Evolutionary conservation across 805 yeast genomes (phyloP).

Genomic region (Kockiozyma suomiensis): DNA sequence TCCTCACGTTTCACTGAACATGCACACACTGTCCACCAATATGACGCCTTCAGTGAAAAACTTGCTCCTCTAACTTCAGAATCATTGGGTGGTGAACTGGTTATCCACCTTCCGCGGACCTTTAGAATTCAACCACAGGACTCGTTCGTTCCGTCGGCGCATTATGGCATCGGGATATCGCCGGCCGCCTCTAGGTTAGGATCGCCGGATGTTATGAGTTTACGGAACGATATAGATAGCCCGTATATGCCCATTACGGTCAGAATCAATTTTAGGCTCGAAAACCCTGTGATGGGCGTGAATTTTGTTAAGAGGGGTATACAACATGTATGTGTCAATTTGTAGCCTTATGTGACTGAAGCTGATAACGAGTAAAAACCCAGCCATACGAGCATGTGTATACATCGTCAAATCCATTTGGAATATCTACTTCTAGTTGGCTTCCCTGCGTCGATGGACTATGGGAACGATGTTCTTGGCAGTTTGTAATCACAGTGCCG

Average conservation of each 20-base stretch:
- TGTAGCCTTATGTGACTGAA: neutral
- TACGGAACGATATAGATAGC: constrained; percentile 42
- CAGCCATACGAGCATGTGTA: constrained; percentile 52
- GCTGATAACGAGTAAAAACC: neutral
- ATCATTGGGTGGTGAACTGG: constrained; percentile 63
- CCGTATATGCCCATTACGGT: constrained; percentile 75
- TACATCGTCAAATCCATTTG: constrained; percentile 76
- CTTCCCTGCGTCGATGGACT: constrained; percentile 91
- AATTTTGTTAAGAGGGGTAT: constrained; percentile 58
- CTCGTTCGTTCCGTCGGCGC: constrained; percentile 26
- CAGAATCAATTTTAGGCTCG: constrained; percentile 64
- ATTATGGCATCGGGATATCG: constrained; percentile 27
- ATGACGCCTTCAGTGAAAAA: constrained; percentile 32
- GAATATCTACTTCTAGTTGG: constrained; percentile 92
- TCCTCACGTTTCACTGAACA: constrained; percentile 24
- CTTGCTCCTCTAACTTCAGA: constrained; percentile 50
- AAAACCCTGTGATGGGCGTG: constrained; percentile 72
- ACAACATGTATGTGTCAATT: constrained; percentile 16
- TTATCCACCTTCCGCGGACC: constrained; percentile 64
- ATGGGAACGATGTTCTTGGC: constrained; percentile 91
- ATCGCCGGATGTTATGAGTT: constrained; percentile 34
- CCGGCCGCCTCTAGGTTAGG: constrained; percentile 29
- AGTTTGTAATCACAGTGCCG: constrained; percentile 81
- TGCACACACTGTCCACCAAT: constrained; percentile 37
- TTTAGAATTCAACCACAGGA: constrained; percentile 64